Conservation (phyloP, 2,329 filamentous ascomycete species). For the Aulographum hederae region DNA sequence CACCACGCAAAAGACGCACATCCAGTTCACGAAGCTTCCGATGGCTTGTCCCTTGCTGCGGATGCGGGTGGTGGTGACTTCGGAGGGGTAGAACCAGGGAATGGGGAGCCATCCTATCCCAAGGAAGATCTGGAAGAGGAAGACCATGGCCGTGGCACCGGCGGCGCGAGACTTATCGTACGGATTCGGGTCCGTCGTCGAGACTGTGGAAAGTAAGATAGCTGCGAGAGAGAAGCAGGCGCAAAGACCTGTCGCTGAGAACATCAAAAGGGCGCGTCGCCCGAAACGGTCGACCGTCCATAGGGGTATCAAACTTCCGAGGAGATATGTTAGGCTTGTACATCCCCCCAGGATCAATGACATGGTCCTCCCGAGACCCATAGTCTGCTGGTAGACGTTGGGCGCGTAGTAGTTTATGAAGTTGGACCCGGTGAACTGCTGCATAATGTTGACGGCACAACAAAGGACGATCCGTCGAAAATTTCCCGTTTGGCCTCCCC, state of each 20-base stretch:
- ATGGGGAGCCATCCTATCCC: conserved; percentile 25
- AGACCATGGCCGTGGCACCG: conserved; percentile 24
- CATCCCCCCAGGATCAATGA: conserved; percentile 33
- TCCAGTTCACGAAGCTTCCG: conserved; percentile 10
- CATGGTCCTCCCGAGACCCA: conserved; percentile 25
- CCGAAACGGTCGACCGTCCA: conserved; percentile 24
- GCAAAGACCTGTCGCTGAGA: conserved; percentile 22
- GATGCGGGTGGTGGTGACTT: conserved; percentile 22
- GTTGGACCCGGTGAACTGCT: conserved; percentile 19
- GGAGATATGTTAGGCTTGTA: conserved; percentile 21
- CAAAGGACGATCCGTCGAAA: conserved; percentile 16
- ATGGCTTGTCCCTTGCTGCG: conserved; percentile 22
- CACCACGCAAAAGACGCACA: conserved; percentile 13
- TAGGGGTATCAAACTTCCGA: conserved; percentile 16
- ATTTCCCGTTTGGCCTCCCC: conserved; percentile 13
- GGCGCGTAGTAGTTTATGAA: conserved; percentile 25
- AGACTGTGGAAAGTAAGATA: conserved; percentile 19
- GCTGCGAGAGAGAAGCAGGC: conserved; percentile 22
- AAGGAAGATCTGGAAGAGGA: conserved; percentile 27
- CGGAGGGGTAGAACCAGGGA: conserved; percentile 25
- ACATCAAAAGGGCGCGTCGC: conserved; percentile 21
- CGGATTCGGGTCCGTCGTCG: conserved; percentile 6
- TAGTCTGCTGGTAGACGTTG: conserved; percentile 19
- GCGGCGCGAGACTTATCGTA: conserved; percentile 20
- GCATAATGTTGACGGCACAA: conserved; percentile 16